phyloP scores from a whole-genome alignment of 1,139 yeast species.

The Pichia sp. region DNA sequence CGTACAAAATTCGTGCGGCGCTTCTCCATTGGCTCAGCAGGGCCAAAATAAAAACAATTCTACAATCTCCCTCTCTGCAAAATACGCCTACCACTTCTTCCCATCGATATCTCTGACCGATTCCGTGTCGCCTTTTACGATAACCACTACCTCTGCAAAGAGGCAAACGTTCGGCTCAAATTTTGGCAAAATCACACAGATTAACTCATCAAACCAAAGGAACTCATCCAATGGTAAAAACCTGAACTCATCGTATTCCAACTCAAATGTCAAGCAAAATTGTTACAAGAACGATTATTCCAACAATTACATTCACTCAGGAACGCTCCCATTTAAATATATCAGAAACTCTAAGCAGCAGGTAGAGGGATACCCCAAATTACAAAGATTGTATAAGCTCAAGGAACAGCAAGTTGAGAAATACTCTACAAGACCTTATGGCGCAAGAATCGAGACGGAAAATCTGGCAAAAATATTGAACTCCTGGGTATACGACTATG shows the following conservation, averaged over 20 bases:
- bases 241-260: constrained; percentile 3
- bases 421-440: constrained; percentile 62
- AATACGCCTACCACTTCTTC: constrained; percentile 6
- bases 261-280: constrained; percentile 4
- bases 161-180: neutral
- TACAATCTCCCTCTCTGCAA: constrained; percentile 5
- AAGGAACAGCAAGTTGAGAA: constrained; percentile 50
- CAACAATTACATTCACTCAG: constrained; percentile 62
- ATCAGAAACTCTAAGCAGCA: constrained; percentile 64
- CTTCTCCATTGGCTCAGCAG: neutral
- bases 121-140: constrained; percentile 4
- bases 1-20: neutral
- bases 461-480: constrained; percentile 55
- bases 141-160: constrained; percentile 1
- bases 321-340: constrained; percentile 55
- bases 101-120: constrained; percentile 1
- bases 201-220: neutral
- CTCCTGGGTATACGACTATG: constrained; percentile 55
- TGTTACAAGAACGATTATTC: constrained; percentile 59
- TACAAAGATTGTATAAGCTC: constrained; percentile 61
- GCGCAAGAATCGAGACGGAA: constrained; percentile 49
- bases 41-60: neutral
- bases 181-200: neutral
- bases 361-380: constrained; percentile 80
- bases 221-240: neutral